Evolutionary conservation across 371 early-diverging fungal species (phyloP), one percentile per base, ranked within the genome.

Genomic region (Mucor irregularis): DNA sequence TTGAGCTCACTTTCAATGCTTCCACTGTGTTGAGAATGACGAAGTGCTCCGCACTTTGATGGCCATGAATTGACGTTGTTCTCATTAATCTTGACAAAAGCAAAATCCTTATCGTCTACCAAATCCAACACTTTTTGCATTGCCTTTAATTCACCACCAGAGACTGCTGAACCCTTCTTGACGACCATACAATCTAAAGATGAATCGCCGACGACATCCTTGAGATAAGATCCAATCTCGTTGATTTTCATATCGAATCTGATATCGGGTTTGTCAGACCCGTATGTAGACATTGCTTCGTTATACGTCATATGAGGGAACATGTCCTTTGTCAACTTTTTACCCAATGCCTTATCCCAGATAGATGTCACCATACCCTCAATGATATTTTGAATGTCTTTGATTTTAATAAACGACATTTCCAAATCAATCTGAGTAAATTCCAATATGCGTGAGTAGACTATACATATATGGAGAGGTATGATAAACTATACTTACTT

Each of bases 191-290:
- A 80, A 28, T 80, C 80, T 30, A 80, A 26, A 0, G 66, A 38
- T 25, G 57, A 45, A 1, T 71, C 44, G 1, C 54, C 66, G 13
- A 61, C 26, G 19, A 62, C 47, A 56, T 76, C 70, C 22, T 62
- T 39, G 8, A 73, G 13, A 38, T 43, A 62, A 2, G 58, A 39
- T 7, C 66, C 47, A 16, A 87, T 71, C 21, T 78, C 66, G 49
- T 74, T 67, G 38, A 85, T 84, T 71, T 88, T 81, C 65, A 94
- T 68, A 5, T 79, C 90, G 66, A 85, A 93, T 24, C 95, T 75
- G 0, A 88, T 78, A 68, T 95, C 95, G 0, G 96, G 96, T 66
- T 95, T 95, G 57, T 95, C 96, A 0, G 92, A 91, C 0, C 96
- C 96, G 71, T 88, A 95, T 79, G 68, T 83, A 33, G 75, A 62